Evolutionary conservation across 352 stramenopile species (phyloP).

Genomic region (Phytophthora europaea): DNA sequence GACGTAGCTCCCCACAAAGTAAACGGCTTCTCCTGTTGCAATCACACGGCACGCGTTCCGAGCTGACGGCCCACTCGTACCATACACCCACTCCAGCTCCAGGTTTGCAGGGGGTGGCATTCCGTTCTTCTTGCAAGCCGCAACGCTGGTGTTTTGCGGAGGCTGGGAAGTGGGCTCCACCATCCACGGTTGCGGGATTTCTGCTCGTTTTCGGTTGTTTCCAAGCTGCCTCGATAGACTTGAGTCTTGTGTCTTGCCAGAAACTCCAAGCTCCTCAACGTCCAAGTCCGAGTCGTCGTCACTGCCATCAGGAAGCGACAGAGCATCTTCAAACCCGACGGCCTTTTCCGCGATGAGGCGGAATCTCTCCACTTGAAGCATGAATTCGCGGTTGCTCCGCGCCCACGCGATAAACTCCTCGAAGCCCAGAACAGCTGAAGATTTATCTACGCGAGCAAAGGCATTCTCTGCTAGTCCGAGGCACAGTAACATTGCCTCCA

Average conservation of each 20-base stretch:
- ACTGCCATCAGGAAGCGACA: slow-evolving; percentile 72
- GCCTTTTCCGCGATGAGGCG: slow-evolving; percentile 77
- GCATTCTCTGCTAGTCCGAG: slow-evolving; percentile 63
- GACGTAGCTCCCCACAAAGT: slow-evolving; percentile 80
- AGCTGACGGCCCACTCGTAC: slow-evolving; percentile 53
- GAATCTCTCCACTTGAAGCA: slow-evolving; percentile 87
- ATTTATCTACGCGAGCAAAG: slow-evolving; percentile 65
- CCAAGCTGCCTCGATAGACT: background rate
- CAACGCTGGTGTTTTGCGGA: background rate
- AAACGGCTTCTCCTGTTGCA: slow-evolving; percentile 68
- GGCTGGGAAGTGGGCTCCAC: slow-evolving; percentile 45
- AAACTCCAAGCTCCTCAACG: slow-evolving; percentile 38
- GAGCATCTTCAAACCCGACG: slow-evolving; percentile 67
- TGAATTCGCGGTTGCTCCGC: slow-evolving; percentile 86
- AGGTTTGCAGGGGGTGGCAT: slow-evolving; percentile 74
- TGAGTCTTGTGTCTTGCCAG: slow-evolving; percentile 2
- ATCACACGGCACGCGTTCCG: slow-evolving; percentile 67
- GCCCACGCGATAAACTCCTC: slow-evolving; percentile 89
- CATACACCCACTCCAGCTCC: slow-evolving; percentile 83
- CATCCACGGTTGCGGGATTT: slow-evolving; percentile 57
- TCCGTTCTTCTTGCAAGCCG: slow-evolving; percentile 15
- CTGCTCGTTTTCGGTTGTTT: slow-evolving; percentile 20
- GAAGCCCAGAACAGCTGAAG: slow-evolving; percentile 59
- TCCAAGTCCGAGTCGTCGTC: slow-evolving; percentile 85
- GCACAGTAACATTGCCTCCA: slow-evolving; percentile 56